Evolutionary conservation across 495 filamentous ascomycete species (phyloP).

Genomic region (Margaritispora aquatica): DNA sequence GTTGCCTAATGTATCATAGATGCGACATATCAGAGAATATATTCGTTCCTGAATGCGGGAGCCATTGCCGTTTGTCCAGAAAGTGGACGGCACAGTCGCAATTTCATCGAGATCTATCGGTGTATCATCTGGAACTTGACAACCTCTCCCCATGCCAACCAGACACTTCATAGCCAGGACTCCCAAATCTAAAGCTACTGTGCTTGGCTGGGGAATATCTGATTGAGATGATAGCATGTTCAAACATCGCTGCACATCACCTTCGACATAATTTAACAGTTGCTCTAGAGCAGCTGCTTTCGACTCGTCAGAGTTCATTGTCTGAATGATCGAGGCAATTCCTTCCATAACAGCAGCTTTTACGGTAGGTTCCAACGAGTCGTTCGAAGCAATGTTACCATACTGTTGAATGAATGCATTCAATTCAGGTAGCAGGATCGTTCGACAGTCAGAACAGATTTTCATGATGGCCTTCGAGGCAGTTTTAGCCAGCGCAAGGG

Average conservation of each 20-base stretch:
- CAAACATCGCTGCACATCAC: constrained; percentile 47
- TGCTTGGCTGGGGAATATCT: neutral
- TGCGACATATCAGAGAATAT: constrained; percentile 23
- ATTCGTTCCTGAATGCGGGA: constrained; percentile 49
- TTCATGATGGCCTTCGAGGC: constrained; percentile 78
- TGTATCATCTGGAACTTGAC: constrained; percentile 65
- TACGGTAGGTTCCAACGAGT: constrained; percentile 57
- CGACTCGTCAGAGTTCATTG: constrained; percentile 54
- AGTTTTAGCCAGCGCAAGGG: constrained; percentile 54
- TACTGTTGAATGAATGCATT: constrained; percentile 74
- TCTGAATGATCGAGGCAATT: constrained; percentile 81
- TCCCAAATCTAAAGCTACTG: constrained; percentile 38
- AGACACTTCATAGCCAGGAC: constrained; percentile 67
- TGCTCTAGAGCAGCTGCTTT: constrained; percentile 56
- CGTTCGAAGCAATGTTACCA: constrained; percentile 49
- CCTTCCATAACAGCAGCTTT: constrained; percentile 80
- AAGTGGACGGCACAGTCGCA: constrained; percentile 34
- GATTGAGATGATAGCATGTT: constrained; percentile 6
- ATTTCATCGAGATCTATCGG: constrained; percentile 58
- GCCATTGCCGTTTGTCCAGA: constrained; percentile 55
- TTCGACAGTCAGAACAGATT: constrained; percentile 76
- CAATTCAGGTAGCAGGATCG: constrained; percentile 62
- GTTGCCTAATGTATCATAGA: constrained; percentile 43
- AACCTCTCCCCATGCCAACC: constrained; percentile 68
- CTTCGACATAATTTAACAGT: constrained; percentile 59